Conservation (phyloP, 495 filamentous ascomycete genomes). For the Penicillium steckii region DNA sequence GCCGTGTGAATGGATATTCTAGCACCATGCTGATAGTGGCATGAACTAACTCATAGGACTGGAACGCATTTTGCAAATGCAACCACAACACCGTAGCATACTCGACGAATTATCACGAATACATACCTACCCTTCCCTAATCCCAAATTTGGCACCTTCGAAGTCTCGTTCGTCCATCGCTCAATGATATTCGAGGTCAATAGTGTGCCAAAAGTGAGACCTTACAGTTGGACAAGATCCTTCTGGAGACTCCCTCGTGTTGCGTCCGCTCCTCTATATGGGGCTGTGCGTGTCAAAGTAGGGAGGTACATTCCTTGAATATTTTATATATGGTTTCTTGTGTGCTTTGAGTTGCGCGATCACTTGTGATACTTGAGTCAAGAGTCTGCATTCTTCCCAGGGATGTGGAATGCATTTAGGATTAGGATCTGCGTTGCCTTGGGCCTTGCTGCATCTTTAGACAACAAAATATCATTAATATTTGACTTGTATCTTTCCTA, state of each 20-base stretch:
- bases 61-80: not conserved
- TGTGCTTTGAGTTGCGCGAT: not conserved
- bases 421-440: not conserved
- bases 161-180: constrained; percentile 47
- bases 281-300: constrained; percentile 51
- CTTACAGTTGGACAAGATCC: constrained; percentile 31
- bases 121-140: not conserved
- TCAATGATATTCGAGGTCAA: constrained; percentile 53
- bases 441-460: not conserved
- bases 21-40: not conserved
- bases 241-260: constrained; percentile 45
- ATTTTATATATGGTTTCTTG: not conserved
- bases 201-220: constrained; percentile 41
- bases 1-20: not conserved
- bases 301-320: constrained; percentile 44
- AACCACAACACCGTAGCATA: constrained; percentile 3
- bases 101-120: not conserved
- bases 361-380: not conserved
- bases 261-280: constrained; percentile 44
- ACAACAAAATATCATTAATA: not conserved
- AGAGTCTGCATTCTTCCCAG: not conserved
- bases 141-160: constrained; percentile 39
- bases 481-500: too few species aligned
- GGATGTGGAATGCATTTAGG: not conserved
- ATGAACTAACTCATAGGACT: not conserved